Conservation (phyloP, 2,329 filamentous ascomycete species). For the Penicillium nordicum region DNA sequence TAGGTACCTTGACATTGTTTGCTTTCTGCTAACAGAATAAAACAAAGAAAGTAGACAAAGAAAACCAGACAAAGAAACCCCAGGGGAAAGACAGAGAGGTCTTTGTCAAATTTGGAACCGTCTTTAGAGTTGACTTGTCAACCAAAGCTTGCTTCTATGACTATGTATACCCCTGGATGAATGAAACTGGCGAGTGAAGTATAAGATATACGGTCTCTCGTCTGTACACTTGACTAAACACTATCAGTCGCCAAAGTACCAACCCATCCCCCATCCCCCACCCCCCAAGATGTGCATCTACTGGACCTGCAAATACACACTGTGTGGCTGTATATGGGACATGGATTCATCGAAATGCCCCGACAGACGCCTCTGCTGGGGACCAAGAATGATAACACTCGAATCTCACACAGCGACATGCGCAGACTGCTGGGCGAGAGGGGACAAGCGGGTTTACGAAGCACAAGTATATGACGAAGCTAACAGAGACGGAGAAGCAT, state of each 20-base stretch:
- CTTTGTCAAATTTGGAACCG: neutral
- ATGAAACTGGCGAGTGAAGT: neutral
- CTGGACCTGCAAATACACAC: conserved; percentile 16
- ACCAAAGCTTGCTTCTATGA: neutral
- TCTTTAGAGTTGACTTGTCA: too few relatives aligned
- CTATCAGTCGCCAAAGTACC: neutral
- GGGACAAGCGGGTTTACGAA: conserved; percentile 3
- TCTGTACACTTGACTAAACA: too few relatives aligned
- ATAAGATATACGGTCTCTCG: neutral
- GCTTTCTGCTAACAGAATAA: too few relatives aligned
- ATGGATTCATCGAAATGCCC: conserved; percentile 7
- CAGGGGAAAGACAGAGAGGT: neutral
- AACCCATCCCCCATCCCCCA: neutral
- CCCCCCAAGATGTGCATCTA: conserved; percentile 19
- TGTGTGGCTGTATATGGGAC: conserved; percentile 27
- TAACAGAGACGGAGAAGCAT: neutral
- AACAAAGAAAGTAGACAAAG: neutral
- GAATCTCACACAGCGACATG: conserved; percentile 16
- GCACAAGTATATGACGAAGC: neutral
- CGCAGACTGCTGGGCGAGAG: conserved; percentile 14
- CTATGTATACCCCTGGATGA: neutral
- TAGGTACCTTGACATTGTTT: neutral
- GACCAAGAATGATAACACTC: conserved; percentile 6
- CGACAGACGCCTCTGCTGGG: conserved; percentile 1
- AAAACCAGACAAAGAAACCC: neutral